phyloP scores from a whole-genome alignment of 306 rosid species.

The Inga leiocalycina region DNA sequence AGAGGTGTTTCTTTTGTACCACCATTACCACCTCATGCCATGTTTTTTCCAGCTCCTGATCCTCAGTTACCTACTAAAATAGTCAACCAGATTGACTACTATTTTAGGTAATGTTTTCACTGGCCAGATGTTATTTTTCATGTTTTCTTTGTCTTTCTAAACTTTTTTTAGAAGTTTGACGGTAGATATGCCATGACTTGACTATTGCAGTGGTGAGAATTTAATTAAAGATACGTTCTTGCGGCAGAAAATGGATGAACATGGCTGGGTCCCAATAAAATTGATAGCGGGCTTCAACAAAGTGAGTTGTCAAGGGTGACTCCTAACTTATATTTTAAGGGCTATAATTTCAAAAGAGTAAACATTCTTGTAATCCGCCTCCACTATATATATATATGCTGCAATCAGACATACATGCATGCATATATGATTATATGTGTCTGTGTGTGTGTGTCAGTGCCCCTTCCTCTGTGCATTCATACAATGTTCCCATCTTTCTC shows the following conservation, averaged over 20 bases:
- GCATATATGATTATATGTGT: no score
- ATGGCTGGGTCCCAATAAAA: conserved; percentile 85
- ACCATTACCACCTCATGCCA: conserved; percentile 50
- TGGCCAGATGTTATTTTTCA: background rate
- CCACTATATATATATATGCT: no score
- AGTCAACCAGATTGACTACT: conserved; percentile 82
- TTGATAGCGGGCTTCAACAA: conserved; percentile 78
- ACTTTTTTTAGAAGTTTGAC: conserved; percentile 28
- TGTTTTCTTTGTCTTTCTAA: background rate
- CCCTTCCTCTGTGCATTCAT: no score
- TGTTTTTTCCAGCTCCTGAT: conserved; percentile 50
- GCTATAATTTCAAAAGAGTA: background rate
- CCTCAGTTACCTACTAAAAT: conserved; percentile 61
- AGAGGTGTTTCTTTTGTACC: conserved; percentile 56
- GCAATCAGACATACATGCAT: no score
- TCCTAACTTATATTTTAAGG: background rate
- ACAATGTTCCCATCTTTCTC: no score
- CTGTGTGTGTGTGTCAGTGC: no score
- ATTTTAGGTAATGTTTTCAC: conserved; percentile 70
- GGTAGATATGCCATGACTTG: conserved; percentile 19
- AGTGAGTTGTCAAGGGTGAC: conserved; percentile 61
- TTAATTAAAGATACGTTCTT: conserved; percentile 71
- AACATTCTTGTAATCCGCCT: background rate
- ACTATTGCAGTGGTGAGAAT: conserved; percentile 72
- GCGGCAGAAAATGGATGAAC: conserved; percentile 82